A percentile compares a stretch with the other conserved stretches of the same genome.
Conservation (phyloP, 352 stramenopile genomes). For the Hyphochytrium catenoides region DNA sequence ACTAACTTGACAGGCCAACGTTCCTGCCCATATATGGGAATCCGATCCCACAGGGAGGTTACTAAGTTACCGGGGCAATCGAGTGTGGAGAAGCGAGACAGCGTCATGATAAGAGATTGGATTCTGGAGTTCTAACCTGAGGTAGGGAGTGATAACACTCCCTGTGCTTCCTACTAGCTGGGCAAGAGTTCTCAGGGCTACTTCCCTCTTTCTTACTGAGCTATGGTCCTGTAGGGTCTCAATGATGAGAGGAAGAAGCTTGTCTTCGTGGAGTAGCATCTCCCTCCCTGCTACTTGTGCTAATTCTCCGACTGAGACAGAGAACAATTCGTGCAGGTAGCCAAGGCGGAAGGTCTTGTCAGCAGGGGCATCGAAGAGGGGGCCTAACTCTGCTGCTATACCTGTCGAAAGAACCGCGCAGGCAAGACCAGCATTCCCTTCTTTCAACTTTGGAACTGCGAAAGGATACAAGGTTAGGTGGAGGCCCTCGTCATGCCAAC, state of each 20-base stretch:
- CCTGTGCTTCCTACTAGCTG: slow-evolving; percentile 75
- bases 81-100: too few relatives aligned
- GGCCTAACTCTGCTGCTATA: slow-evolving; percentile 19
- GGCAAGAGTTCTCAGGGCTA: slow-evolving; percentile 83
- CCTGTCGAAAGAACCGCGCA: slow-evolving; percentile 33
- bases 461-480: slow-evolving; percentile 33
- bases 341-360: too few relatives aligned
- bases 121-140: too few relatives aligned
- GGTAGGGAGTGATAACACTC: slow-evolving; percentile 78
- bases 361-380: slow-evolving; percentile 41
- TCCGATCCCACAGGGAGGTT: too few relatives aligned
- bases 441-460: slow-evolving; percentile 61
- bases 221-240: slow-evolving; percentile 87
- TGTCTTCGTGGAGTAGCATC: slow-evolving; percentile 74
- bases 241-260: slow-evolving; percentile 86
- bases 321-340: too few relatives aligned
- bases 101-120: too few relatives aligned
- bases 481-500: slow-evolving; percentile 27
- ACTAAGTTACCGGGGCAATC: too few relatives aligned
- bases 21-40: too few relatives aligned
- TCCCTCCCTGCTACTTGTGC: slow-evolving; percentile 64
- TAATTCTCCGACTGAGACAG: slow-evolving; percentile 76
- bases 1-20: too few relatives aligned
- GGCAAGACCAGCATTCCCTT: slow-evolving; percentile 46
- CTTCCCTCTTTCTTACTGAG: slow-evolving; percentile 77